Conservation (phyloP, 2,329 filamentous ascomycete species). For the Cyphellophora attinorum region DNA sequence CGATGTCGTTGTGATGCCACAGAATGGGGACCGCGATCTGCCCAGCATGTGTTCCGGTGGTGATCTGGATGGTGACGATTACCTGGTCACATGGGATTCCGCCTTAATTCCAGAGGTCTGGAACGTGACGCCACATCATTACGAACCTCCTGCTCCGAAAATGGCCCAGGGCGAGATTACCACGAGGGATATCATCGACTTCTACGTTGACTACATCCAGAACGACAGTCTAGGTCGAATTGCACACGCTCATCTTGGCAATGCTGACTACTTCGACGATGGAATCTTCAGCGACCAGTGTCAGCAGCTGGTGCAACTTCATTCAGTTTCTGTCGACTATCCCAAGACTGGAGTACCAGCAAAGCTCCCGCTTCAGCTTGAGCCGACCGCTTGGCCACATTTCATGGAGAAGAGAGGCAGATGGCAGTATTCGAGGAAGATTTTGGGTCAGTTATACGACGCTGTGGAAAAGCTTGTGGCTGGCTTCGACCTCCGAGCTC, state of each 20-base stretch:
- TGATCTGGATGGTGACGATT: constrained; percentile 93
- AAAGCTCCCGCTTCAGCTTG: constrained; percentile 50
- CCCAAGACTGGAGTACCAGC: constrained; percentile 80
- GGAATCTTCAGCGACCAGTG: constrained; percentile 64
- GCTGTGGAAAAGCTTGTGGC: constrained; percentile 43
- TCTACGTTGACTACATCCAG: constrained; percentile 90
- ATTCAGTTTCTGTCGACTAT: constrained; percentile 90
- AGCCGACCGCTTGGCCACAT: constrained; percentile 64
- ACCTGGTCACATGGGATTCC: constrained; percentile 83
- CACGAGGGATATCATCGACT: constrained; percentile 64
- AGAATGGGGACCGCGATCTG: constrained; percentile 71
- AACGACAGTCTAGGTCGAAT: constrained; percentile 74
- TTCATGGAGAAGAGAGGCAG: constrained; percentile 62
- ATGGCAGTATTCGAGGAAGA: constrained; percentile 56
- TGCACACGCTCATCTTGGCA: constrained; percentile 70
- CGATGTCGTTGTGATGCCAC: constrained; percentile 80
- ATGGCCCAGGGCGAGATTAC: constrained; percentile 54
- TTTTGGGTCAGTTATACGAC: constrained; percentile 78
- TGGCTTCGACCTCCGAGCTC: constrained; percentile 59
- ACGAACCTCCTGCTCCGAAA: constrained; percentile 48
- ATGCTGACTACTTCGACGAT: constrained; percentile 52
- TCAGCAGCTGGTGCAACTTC: constrained; percentile 65
- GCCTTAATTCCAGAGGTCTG: constrained; percentile 60
- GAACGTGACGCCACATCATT: constrained; percentile 72
- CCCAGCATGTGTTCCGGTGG: constrained; percentile 94